These are phyloP conservation scores for Niebla homalea DNA, from an alignment of 495 filamentous ascomycete genomes.

Conservation along the genomic window DNA sequence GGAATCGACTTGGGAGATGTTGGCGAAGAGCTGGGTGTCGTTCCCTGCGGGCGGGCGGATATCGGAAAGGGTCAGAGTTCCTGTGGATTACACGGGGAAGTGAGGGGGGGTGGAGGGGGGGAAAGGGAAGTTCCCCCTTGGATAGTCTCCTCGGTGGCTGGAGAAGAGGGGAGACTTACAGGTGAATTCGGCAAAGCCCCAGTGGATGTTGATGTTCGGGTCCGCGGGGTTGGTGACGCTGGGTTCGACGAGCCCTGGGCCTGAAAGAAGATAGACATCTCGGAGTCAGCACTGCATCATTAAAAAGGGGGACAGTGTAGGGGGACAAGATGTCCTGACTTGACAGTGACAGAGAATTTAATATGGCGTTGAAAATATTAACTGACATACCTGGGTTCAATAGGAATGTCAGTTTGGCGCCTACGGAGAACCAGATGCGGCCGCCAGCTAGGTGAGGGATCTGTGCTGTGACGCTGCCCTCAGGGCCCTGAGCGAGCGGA, in stretches of 20 bases:
- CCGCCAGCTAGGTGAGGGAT: constrained; percentile 58
- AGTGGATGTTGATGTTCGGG: constrained; percentile 48
- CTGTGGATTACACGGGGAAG: no score
- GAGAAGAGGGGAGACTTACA: constrained; percentile 12
- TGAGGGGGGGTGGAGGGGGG: no score
- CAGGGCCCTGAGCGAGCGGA: constrained; percentile 33
- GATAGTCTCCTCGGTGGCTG: no score
- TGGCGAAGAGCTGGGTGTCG: constrained; percentile 51
- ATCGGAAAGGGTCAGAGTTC: no score
- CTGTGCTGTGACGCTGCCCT: constrained; percentile 44
- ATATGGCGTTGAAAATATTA: no score
- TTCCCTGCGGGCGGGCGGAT: constrained; percentile 27
- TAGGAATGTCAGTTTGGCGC: constrained; percentile 49
- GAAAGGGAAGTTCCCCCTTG: no score
- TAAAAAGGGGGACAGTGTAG: no score
- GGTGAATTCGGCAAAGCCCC: constrained; percentile 66
- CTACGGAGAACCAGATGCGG: constrained; percentile 54
- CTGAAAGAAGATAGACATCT: constrained; percentile 2
- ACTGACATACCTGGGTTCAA: constrained; percentile 44
- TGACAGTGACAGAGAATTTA: background rate
- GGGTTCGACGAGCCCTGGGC: constrained; percentile 58
- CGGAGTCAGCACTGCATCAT: no score
- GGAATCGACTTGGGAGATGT: constrained; percentile 68
- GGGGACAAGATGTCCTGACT: no score
- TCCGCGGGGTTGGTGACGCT: constrained; percentile 52